Base-by-base conservation (phyloP, 306 rosid species). In the Clitoria ternatea region DNA sequence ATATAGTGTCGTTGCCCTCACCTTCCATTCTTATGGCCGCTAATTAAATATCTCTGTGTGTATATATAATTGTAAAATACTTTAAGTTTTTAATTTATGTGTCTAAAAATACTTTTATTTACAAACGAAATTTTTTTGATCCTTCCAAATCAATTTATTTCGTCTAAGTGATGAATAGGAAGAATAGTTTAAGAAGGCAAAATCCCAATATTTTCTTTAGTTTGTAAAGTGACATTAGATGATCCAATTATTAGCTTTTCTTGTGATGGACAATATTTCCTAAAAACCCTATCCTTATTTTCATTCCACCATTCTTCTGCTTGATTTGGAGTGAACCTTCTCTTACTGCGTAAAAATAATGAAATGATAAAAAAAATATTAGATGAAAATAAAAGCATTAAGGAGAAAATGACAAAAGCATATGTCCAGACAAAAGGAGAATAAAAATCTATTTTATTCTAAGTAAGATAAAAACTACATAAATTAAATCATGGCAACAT, bases 221-320 rank as follows among this genome's bases (percentile, higher is more conserved):
- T 55, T 56, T 37, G 77, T 67, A 52, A 30, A 56, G 75, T 40
- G 13, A 65, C 45, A 40, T 61, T 74, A 70, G 73, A 53, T 27
- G 85, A 23, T 30, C 20, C 65, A 1, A 61, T 56, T 20, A 83
- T 67, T 56, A 12, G 49, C 14, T 61, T 61, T 73, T 59, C 74
- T 30, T 24, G 79, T 6, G 72, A 10, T 59, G 74, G 76, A 76
- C 66, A 62, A 66, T 87, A 94, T 74, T 82, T 81, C 66, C 72
- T 84, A 62, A 82, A 85, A 71, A 90, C 75, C 72, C 85, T 84
- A 22, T 61, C 80, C 82, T 81, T 90, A 86, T 93, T 88, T 75
- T 75, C 76, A 18, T 49, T 66, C 98, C 98, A 93, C 98, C 98
- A 93, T 40, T 87, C 92, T 80, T 84, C 89, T 53, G 98, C 98